These are phyloP conservation scores for Bidens hawaiensis DNA, from an alignment of 140 eudicot species.

Conservation along the genomic window DNA sequence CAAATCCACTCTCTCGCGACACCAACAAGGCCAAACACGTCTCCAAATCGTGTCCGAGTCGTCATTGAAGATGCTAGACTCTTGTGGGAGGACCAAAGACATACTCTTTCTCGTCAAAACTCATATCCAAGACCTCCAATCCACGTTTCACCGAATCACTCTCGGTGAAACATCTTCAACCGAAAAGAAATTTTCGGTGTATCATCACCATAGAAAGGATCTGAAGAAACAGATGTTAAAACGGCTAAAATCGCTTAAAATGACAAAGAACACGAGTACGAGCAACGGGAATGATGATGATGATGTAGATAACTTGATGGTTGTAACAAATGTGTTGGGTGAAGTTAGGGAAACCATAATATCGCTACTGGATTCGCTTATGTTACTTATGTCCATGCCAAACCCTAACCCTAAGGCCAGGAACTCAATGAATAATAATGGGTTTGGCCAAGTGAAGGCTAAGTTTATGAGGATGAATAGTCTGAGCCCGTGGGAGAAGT, in stretches of 20 bases:
- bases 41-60: constrained; percentile 55
- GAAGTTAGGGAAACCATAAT: constrained; percentile 63
- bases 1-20: constrained; percentile 39
- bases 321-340: constrained; percentile 54
- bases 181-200: constrained; percentile 40
- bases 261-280: constrained; percentile 25
- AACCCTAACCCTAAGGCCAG: constrained; percentile 31
- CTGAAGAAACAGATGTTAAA: constrained; percentile 63
- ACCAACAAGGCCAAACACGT: constrained; percentile 38
- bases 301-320: constrained; percentile 43
- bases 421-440: constrained; percentile 29
- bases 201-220: constrained; percentile 45
- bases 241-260: constrained; percentile 43
- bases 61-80: constrained; percentile 64
- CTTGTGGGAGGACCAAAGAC: constrained; percentile 68
- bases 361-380: constrained; percentile 54
- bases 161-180: constrained; percentile 23
- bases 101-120: constrained; percentile 56
- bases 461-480: constrained; percentile 59
- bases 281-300: constrained; percentile 26
- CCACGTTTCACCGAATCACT: constrained; percentile 58
- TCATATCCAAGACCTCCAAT: constrained; percentile 66
- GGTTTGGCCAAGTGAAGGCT: constrained; percentile 26
- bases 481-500: constrained; percentile 58
- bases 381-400: constrained; percentile 72